Evolutionary conservation across 2,329 filamentous ascomycete species (phyloP).

Genomic region (Macrophomina pseudophaseolina): DNA sequence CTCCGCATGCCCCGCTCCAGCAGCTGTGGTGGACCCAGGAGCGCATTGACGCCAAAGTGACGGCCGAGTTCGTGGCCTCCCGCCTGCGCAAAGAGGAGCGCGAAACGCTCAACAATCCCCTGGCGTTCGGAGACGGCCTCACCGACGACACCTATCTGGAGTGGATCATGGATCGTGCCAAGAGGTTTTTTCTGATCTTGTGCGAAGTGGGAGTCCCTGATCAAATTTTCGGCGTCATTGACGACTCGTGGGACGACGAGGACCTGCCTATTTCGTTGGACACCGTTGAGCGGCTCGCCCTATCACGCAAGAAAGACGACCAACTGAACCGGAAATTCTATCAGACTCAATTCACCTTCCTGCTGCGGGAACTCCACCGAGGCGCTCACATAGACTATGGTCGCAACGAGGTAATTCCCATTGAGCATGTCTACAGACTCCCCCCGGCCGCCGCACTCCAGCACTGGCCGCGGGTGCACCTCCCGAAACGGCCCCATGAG

Average conservation of each 20-base stretch:
- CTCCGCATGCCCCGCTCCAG: slow-evolving; percentile 54
- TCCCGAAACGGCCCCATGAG: slow-evolving; percentile 65
- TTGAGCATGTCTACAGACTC: slow-evolving; percentile 69
- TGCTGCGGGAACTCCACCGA: slow-evolving; percentile 67
- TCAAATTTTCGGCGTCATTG: slow-evolving; percentile 75
- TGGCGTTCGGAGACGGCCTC: slow-evolving; percentile 70
- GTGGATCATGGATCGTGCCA: slow-evolving; percentile 73
- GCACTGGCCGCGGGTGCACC: slow-evolving; percentile 64
- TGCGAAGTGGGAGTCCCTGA: slow-evolving; percentile 72
- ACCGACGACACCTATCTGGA: slow-evolving; percentile 79
- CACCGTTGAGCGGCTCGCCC: slow-evolving; percentile 66
- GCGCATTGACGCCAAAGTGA: slow-evolving; percentile 72
- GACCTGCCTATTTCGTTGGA: slow-evolving; percentile 73
- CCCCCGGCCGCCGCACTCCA: slow-evolving; percentile 54
- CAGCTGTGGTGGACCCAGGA: slow-evolving; percentile 74
- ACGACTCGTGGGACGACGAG: slow-evolving; percentile 77
- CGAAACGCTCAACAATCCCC: slow-evolving; percentile 64
- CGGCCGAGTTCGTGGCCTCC: slow-evolving; percentile 68
- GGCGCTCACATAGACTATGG: slow-evolving; percentile 68
- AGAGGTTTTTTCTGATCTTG: slow-evolving; percentile 72
- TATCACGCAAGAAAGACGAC: slow-evolving; percentile 65
- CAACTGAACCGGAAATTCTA: slow-evolving; percentile 72
- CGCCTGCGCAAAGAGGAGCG: slow-evolving; percentile 68
- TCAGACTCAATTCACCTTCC: slow-evolving; percentile 71
- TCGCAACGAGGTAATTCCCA: slow-evolving; percentile 70